Conservation (phyloP, 2,329 filamentous ascomycete species). For the Verticillium dahliae region DNA sequence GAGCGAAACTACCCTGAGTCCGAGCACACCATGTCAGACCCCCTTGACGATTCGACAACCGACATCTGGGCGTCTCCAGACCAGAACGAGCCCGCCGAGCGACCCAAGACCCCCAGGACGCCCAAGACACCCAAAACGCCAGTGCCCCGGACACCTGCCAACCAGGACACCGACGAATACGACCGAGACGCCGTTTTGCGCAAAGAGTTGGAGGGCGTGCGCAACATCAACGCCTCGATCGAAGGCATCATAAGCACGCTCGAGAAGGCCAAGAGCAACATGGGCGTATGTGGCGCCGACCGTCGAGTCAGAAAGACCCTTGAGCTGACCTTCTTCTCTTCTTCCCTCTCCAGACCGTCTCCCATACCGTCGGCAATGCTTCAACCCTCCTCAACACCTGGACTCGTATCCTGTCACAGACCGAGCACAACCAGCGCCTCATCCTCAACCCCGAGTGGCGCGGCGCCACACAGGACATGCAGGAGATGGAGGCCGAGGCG, state of each 20-base stretch:
- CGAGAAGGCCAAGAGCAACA: slow-evolving; percentile 67
- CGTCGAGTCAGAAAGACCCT: neutral
- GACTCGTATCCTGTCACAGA: slow-evolving; percentile 93
- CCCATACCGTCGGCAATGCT: slow-evolving; percentile 77
- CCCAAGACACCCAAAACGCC: slow-evolving; percentile 41
- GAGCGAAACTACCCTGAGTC: neutral
- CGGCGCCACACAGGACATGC: slow-evolving; percentile 77
- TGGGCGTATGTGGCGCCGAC: slow-evolving; percentile 50
- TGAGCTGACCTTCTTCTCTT: slow-evolving; percentile 4
- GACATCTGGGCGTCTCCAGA: slow-evolving; percentile 40
- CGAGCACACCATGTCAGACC: slow-evolving; percentile 32
- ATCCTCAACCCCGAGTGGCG: slow-evolving; percentile 86
- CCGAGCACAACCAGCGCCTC: slow-evolving; percentile 92
- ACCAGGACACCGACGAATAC: slow-evolving; percentile 30
- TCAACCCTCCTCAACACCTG: slow-evolving; percentile 89
- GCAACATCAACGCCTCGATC: slow-evolving; percentile 81
- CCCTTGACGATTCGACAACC: slow-evolving; percentile 38
- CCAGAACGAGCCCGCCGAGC: slow-evolving; percentile 20
- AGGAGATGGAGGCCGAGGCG: slow-evolving; percentile 80
- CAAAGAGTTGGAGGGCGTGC: slow-evolving; percentile 75
- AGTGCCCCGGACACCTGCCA: slow-evolving; percentile 35
- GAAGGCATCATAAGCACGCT: slow-evolving; percentile 70
- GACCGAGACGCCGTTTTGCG: slow-evolving; percentile 70
- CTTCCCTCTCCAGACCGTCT: slow-evolving; percentile 58
- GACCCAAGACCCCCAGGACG: slow-evolving; percentile 39